Evolutionary conservation across 495 filamentous ascomycete species (phyloP), one percentile per base, ranked within the genome.

Genomic region (Annulohypoxylon bovei): DNA sequence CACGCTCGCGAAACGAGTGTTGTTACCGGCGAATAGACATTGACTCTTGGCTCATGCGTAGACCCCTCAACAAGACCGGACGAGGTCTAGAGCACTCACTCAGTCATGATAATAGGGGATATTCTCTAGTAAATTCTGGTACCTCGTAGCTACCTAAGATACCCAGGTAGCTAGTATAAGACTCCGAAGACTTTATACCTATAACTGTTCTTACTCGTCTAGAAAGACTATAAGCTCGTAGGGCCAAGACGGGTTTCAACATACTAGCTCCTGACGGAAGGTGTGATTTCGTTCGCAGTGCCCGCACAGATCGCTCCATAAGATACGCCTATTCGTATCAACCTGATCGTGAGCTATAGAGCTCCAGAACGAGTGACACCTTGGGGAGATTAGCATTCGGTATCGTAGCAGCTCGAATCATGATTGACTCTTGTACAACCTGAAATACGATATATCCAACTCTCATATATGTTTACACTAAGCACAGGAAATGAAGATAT

Each of bases 221-320:
- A 12, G 46, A 67, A 33, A 59, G 52, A 30, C 25, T 54, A 33
- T 37, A 16, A 32, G 11, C 28, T 39, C 42, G 28, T 22, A 64
- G 30, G 49, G 64, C 70, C 59, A 72, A 67, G 60, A 61, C 25
- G 16, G 16, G 12, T 5, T 18, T 65, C 40, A 28, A 65, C 47
- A 65, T 65, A 49, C 60, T 72, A 65, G 62, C 70, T 65, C 49
- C 42, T 52, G 70, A 57, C 23, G 65, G 65, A 72, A 72, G 70
- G 70, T 72, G 65, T 65, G 27, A 72, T 68, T 65, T 14, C 6
- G 14, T 55, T 50, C 16, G 35, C 22, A 12, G 64, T 9, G 8
- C 23, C 32, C 37, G 30, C 28, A 7, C 22, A 18, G 40, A 52
- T 30, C 27, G 6, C 33, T 57, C 6, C 12, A 39, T 56, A 6